Percentiles rank a stretch among this genome's conserved stretches.
These are phyloP conservation scores for Tausonia pullulans DNA, from an alignment of 1,284 basidiomycete species.

Conservation along the genomic window DNA sequence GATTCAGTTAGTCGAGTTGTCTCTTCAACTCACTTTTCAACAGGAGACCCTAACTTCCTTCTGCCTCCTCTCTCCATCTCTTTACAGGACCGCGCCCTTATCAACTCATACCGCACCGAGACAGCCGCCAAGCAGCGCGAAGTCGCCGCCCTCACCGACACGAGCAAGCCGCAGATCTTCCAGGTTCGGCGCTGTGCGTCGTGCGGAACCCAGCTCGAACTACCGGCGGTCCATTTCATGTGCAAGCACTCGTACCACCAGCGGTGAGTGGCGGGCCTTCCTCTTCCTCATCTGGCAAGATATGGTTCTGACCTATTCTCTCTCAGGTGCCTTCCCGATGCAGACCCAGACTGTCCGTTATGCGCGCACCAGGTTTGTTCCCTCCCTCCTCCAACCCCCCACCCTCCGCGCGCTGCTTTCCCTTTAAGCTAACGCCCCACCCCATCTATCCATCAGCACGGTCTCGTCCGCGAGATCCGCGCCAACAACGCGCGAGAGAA, in stretches of 20 bases:
- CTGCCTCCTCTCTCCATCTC: conserved; percentile 10
- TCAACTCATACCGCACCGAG: conserved; percentile 74
- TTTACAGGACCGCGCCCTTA: conserved; percentile 65
- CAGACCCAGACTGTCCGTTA: conserved; percentile 76
- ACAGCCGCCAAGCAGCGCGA: conserved; percentile 70
- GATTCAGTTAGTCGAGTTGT: conserved; percentile 50
- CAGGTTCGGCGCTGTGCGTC: conserved; percentile 83
- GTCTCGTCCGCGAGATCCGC: conserved; percentile 77
- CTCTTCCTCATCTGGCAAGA: neutral
- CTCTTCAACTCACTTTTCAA: neutral
- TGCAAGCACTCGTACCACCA: conserved; percentile 96
- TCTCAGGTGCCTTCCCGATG: conserved; percentile 63
- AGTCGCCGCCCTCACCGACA: conserved; percentile 66
- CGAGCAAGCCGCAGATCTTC: conserved; percentile 70
- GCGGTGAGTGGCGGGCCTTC: conserved; percentile 42
- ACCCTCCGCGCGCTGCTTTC: neutral
- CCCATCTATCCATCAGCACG: conserved; percentile 48
- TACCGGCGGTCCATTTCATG: conserved; percentile 95
- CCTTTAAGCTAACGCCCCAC: too few species aligned
- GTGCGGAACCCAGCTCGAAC: conserved; percentile 76
- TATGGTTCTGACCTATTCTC: neutral
- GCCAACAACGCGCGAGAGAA: conserved; percentile 53
- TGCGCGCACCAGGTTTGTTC: conserved; percentile 43
- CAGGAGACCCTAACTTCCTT: neutral
- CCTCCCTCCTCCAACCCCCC: neutral